Conservation (phyloP, 2,329 filamentous ascomycete species). For the Neoscytalidium dimidiatum region DNA sequence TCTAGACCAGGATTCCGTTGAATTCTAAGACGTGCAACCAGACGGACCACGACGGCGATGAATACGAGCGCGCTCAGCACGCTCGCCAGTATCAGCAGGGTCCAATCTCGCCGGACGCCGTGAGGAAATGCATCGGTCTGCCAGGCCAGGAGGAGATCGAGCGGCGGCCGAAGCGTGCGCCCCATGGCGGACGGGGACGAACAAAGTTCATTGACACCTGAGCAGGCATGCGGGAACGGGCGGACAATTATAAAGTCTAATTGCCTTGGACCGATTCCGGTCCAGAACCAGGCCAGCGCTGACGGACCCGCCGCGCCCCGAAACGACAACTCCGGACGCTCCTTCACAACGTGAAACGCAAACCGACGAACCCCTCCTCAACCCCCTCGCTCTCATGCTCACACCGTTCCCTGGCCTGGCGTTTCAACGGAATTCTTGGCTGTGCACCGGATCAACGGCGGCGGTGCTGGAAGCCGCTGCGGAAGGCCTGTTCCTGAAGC, state of each 20-base stretch:
- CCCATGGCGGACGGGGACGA: background rate
- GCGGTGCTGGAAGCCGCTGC: too few species aligned
- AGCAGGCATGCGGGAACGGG: background rate
- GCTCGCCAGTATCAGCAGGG: background rate
- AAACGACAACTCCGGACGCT: background rate
- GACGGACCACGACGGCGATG: background rate
- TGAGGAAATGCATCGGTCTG: constrained; percentile 6
- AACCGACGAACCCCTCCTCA: background rate
- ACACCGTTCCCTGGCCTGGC: background rate
- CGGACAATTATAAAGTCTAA: background rate
- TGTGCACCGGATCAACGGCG: background rate
- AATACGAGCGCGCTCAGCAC: background rate
- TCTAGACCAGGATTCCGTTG: constrained; percentile 7
- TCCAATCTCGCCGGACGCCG: background rate
- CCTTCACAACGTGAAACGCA: background rate
- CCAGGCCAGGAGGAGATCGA: background rate
- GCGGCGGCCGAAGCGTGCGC: background rate
- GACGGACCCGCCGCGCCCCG: background rate
- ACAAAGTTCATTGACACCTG: background rate
- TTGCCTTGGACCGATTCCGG: background rate
- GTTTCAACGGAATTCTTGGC: background rate
- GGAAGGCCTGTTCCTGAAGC: background rate
- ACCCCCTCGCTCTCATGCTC: background rate
- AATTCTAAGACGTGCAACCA: background rate
- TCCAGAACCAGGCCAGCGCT: background rate